A percentile compares a stretch with the other conserved stretches of the same genome.
phyloP scores from a whole-genome alignment of 257 asterid genomes.

The Ocimum tenuiflorum region DNA sequence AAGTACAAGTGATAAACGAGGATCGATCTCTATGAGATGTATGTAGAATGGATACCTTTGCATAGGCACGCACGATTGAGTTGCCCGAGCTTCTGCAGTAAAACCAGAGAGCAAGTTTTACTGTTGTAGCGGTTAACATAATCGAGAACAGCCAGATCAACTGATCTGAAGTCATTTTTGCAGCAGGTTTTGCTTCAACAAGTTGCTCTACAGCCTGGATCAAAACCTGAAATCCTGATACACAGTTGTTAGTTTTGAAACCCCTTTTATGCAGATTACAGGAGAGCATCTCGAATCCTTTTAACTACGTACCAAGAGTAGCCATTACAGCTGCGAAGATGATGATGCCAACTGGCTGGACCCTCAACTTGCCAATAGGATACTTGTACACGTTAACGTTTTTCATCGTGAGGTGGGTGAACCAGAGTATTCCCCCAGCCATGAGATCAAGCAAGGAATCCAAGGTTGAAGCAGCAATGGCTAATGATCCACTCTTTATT shows the following conservation, averaged over 20 bases:
- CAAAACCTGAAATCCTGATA: conserved; percentile 80
- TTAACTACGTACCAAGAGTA: conserved; percentile 57
- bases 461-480: conserved; percentile 92
- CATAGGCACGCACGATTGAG: conserved; percentile 83
- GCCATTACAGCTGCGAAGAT: conserved; percentile 95
- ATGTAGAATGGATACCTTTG: conserved; percentile 45
- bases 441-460: conserved; percentile 92
- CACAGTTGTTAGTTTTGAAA: background rate
- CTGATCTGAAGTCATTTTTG: conserved; percentile 50
- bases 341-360: conserved; percentile 92
- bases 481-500: conserved; percentile 67
- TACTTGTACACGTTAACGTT: conserved; percentile 70
- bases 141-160: conserved; percentile 68
- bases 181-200: conserved; percentile 38
- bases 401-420: conserved; percentile 78
- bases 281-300: background rate
- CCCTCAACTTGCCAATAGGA: conserved; percentile 91
- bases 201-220: conserved; percentile 71
- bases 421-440: conserved; percentile 97
- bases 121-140: conserved; percentile 65
- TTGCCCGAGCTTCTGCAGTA: conserved; percentile 83
- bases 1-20: background rate
- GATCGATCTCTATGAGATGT: background rate
- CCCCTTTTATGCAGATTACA: no score
- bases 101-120: conserved; percentile 79